phyloP scores from a whole-genome alignment of 306 rosid species.

The Vigna radiata region DNA sequence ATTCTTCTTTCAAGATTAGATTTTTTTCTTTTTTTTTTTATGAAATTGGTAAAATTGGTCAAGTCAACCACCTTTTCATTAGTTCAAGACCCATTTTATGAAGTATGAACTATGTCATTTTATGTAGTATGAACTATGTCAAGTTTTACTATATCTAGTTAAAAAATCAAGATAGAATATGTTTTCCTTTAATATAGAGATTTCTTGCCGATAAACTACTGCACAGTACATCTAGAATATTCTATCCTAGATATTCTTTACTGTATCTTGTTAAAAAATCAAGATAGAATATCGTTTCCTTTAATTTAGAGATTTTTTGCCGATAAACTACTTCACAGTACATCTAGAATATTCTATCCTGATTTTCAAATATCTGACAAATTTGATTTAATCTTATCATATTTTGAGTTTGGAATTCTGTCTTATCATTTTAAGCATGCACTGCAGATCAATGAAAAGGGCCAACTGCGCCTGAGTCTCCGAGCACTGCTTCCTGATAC shows the following conservation, averaged over 20 bases:
- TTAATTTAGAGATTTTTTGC: too few relatives aligned
- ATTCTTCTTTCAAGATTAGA: neutral
- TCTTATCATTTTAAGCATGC: constrained; percentile 39
- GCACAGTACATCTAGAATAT: too few relatives aligned
- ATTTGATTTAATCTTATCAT: constrained; percentile 28
- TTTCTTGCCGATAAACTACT: too few relatives aligned
- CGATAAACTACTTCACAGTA: too few relatives aligned
- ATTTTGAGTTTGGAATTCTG: neutral
- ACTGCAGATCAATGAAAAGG: constrained; percentile 85
- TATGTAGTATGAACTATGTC: constrained; percentile 12
- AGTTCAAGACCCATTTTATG: constrained; percentile 1
- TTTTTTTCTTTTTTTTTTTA: too few relatives aligned
- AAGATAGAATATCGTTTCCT: too few relatives aligned
- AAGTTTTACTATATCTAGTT: neutral
- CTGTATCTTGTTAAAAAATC: neutral
- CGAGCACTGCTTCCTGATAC: constrained; percentile 81
- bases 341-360: too few relatives aligned
- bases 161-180: too few relatives aligned
- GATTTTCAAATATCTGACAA: neutral
- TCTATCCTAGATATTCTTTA: neutral
- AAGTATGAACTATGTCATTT: constrained; percentile 3
- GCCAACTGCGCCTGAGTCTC: constrained; percentile 95
- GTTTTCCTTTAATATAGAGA: too few relatives aligned
- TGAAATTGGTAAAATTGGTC: neutral
- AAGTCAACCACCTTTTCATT: constrained; percentile 23